These are phyloP conservation scores for Fraxinus velutina DNA, from an alignment of 305 asterid genomes.

Conservation along the genomic window DNA sequence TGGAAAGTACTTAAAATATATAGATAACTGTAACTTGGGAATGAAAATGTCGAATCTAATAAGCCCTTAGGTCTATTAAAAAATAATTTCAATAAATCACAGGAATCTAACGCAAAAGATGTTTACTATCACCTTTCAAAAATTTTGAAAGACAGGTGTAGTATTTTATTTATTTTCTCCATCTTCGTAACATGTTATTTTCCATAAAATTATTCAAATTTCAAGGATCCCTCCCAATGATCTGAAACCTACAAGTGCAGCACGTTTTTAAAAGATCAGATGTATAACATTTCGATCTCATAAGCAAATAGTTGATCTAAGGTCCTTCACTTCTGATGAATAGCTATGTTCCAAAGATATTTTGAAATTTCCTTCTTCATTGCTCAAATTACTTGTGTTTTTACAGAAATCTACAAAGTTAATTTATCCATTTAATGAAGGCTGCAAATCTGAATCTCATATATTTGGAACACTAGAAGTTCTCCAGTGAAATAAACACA, in stretches of 20 bases:
- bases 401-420: neutral
- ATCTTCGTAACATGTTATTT: neutral
- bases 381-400: neutral
- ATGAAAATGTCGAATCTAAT: neutral
- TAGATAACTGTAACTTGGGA: neutral
- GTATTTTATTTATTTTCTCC: neutral
- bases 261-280: neutral
- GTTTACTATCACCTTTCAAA: neutral
- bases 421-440: neutral
- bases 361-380: neutral
- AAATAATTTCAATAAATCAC: neutral
- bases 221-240: neutral
- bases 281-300: neutral
- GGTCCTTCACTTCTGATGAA: neutral
- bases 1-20: neutral
- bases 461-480: neutral
- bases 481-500: neutral
- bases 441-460: neutral
- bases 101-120: neutral
- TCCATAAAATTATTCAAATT: neutral
- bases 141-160: neutral
- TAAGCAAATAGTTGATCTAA: neutral
- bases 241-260: neutral
- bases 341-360: neutral
- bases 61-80: neutral